Evolutionary conservation across 2,329 filamentous ascomycete species (phyloP), one percentile per base, ranked within the genome.

Genomic region (Xylaria sp.): DNA sequence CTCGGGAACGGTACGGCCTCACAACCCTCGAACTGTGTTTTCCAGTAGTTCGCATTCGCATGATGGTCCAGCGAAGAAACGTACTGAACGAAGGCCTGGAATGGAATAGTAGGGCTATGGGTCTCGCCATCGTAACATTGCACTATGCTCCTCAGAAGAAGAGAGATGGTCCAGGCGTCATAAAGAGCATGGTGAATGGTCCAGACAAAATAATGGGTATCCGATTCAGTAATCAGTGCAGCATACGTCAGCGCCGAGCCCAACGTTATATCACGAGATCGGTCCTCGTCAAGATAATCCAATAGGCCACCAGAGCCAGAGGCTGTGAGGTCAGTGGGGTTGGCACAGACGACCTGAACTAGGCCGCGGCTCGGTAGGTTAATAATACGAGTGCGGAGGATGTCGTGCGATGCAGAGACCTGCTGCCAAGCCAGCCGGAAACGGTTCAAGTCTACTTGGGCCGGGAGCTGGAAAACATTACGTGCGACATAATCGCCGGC

Each of bases 151-250:
- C 63, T 43, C 11, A 60, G 17, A 4, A 71, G n/a, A 15, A 68
- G 57, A 21, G 58, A 44, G n/a, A 69, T 51, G 5, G 72, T 72
- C 73, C 73, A 75, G 40, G 71, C 74, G 56, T 76, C 74, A 52
- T 73, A 76, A 1, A 74, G 52, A 9, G 68, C 66, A 41, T 76
- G 74, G 47, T 76, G 74, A 21, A 72, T 65, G 1, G 69, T 73
- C 65, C 65, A 71, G 13, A 73, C 64, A 55, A 75, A 68, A 41
- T 68, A 59, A 25, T 23, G 29, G 38, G 33, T 43, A 25, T 49
- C 25, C 29, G 23, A 37, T 19, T 29, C 38, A 35, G 38, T 25
- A 15, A 33, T 29, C 11, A 48, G 15, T 21, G 35, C 27, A 29
- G 51, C 37, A 17, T 37, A 46, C 31, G 31, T 48, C 43, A 56